These are phyloP conservation scores for Cardamine occulta DNA, from an alignment of 345 rosid genomes.

Conservation along the genomic window DNA sequence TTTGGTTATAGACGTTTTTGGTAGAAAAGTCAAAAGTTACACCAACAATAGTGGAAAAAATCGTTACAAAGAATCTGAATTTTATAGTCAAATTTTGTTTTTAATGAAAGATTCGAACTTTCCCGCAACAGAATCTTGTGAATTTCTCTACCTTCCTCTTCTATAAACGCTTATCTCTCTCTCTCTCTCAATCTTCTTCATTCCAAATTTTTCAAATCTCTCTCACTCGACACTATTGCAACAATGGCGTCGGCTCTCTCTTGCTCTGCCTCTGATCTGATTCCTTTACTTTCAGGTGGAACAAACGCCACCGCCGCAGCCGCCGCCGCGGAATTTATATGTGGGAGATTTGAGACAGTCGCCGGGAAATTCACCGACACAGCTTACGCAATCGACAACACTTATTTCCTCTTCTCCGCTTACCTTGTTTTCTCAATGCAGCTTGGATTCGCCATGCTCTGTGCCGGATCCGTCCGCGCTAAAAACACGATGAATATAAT, in stretches of 20 bases:
- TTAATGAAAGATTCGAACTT: constrained; percentile 27
- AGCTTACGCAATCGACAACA: constrained; percentile 50
- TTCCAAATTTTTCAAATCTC: not conserved
- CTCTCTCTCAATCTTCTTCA: constrained; percentile 2
- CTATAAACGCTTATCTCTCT: constrained; percentile 13
- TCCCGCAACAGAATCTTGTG: constrained; percentile 34
- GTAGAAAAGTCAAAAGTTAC: constrained; percentile 34
- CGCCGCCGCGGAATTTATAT: constrained; percentile 42
- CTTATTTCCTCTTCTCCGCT: constrained; percentile 54
- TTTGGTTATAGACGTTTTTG: not conserved
- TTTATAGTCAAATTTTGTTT: not conserved
- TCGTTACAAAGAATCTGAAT: constrained; percentile 14
- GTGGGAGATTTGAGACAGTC: constrained; percentile 37
- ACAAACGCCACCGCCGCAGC: constrained; percentile 36
- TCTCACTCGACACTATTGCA: not conserved
- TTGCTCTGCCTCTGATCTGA: constrained; percentile 41
- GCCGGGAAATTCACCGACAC: constrained; percentile 43
- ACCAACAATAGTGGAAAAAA: not conserved
- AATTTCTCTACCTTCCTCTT: constrained; percentile 31
- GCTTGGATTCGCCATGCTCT: constrained; percentile 54
- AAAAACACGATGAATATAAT: constrained; percentile 50
- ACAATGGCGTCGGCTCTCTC: constrained; percentile 34
- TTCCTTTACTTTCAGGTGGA: constrained; percentile 34
- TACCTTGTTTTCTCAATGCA: constrained; percentile 54
- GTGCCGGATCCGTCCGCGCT: constrained; percentile 56